Evolutionary conservation across 2,329 filamentous ascomycete genomes (phyloP), one percentile per base, ranked within the genome.

Genomic region (Colletotrichum sp.): DNA sequence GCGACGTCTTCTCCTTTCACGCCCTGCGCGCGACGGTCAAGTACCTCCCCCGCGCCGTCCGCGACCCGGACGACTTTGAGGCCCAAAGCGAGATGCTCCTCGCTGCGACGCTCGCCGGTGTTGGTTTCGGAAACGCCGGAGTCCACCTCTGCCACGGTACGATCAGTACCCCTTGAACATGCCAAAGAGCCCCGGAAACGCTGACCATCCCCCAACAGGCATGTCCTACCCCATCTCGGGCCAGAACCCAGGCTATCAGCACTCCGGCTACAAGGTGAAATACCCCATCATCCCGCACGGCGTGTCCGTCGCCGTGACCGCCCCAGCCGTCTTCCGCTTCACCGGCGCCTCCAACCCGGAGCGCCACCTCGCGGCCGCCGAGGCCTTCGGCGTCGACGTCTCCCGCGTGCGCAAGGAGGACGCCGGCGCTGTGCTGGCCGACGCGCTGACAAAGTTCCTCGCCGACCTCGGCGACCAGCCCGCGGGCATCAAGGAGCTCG

Each of bases 201-300:
- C 74, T 76, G 43, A 63, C 55, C 8, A 43, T 26, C 24, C 8
- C 21, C 7, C 18, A 16, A n/a, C 73, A 92, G 91, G 96, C 82
- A 98, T 99, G 96, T 97, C 95, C 28, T 99, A 99, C 82, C 97
- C 97, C 21, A 98, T 99, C 81, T 98, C 95, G 1, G 95, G 96
- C 34, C 96, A 98, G 83, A 99, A 99, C 83, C 95, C 95, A 0
- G 74, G 74, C 59, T 76, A 76, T 38, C 70, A 69, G 71, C 74
- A 76, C 71, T 84, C 90, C 0, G 97, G 97, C n/a, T 99, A 99
- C 84, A 87, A 93, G 3, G 92, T 98, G 9, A 85, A 91, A 30
- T 83, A 89, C 34, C 92, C 94, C 12, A 94, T 99, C 80, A 98
- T 99, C 81, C 97, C 97, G 0, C 97, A 99, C 83, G 97, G 97